Evolutionary conservation across 2,329 filamentous ascomycete genomes (phyloP), one percentile per base, ranked within the genome.

Genomic region (Ophiosphaerella narmari): DNA sequence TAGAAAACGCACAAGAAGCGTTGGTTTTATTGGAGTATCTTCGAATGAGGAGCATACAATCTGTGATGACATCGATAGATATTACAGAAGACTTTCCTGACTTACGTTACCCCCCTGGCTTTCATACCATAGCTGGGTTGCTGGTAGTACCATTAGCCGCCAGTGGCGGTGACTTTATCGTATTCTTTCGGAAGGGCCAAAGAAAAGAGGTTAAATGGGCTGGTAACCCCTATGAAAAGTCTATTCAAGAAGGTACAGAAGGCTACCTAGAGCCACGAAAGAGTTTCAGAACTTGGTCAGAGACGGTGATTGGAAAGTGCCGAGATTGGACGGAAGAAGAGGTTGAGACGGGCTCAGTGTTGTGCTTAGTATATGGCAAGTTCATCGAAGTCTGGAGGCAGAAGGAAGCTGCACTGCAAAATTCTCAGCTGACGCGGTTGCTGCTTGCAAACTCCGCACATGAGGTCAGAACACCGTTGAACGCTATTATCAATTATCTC

Each of bases 351-450:
- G 91, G 91, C 0, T 90, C 91, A 1, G 89, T 96, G 0, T 78
- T 96, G 2, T 96, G 91, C 65, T 76, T 96, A 7, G 90, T 96
- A 1, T 96, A 96, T 55, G 90, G 89, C 68, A 87, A 84, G 69
- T 96, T 96, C 68, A 96, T 96, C 61, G 89, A 95, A 65, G 91
- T 96, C 1, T 96, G 91, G 91, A 81, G 90, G 48, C 90, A 96
- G 67, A 96, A 96, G 59, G 91, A 96, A 70, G 87, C 86, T 1
- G 89, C 89, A 0, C 68, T 96, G 51, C 88, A 95, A 62, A 93
- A 80, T 66, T 95, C 88, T 59, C 88, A 92, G 52, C 78, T 96
- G 2, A 96, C 90, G 0, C 81, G 85, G 39, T 74, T 96, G 4
- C 74, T 96, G 1, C 78, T 96, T 18, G 89, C 91, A 4, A 96